Base-by-base conservation (phyloP, 441 rosid genomes). In the California macrophylla region DNA sequence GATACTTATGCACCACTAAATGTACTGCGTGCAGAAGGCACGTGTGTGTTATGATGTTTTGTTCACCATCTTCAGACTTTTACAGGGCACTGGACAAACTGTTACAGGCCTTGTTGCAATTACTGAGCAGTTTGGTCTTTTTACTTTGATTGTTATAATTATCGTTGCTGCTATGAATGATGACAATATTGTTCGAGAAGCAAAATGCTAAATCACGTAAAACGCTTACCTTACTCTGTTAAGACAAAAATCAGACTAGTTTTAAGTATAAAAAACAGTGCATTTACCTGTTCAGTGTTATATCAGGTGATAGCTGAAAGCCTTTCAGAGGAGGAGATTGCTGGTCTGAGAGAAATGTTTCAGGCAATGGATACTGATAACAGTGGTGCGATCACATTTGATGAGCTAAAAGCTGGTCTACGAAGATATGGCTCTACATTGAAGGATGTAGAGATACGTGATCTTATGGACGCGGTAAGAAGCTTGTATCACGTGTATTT, bases 241-340 rank as follows among this genome's bases (percentile, higher is more conserved):
- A 40, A 40, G 15, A 40, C 12, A 40, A 32, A 10, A 40, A 40
- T 13, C 13, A 40, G 10, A 13, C 3, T 40, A 40, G 47, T 40
- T 40, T 0, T 40, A 9, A 9, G 47, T 40, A n/a, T n/a, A 40
- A 40, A 10, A 40, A 40, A 32, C 7, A 7, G 9, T 40, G 47
- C 47, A 40, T 9, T 40, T 10, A 40, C n/a, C 47, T 13, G 3
- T 40, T 9, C 10, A 40, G 70, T 69, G 42, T 56, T 23, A 74
- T 20, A 58, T 71, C 83, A 94, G 99, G 99, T 94, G 26, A 95
- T 95, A 83, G 99, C 99, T 45, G 97, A 95, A 82, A 90, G 99
- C 78, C 97, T 95, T 29, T 95, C 99, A 0, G 99, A 95, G 83
- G 99, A 95, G 84, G 99, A 95, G 83, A 95, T 95, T 79, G 99